phyloP scores from a whole-genome alignment of 228 moss, liverwort and hornwort genomes.

The Sphagnum fallax region DNA sequence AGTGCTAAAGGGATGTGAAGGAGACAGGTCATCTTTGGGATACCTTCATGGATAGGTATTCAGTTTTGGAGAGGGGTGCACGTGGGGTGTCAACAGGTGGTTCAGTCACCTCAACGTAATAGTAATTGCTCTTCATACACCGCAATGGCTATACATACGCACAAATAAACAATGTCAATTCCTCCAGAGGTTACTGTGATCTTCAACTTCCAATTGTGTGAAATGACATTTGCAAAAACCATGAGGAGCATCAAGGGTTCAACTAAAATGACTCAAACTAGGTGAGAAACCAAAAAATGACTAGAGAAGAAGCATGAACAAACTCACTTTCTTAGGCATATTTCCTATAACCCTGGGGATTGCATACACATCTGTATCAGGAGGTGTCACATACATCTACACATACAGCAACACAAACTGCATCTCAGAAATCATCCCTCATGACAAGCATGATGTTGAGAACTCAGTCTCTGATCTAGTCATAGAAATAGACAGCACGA shows the following conservation, averaged over 20 bases:
- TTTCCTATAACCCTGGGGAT: conserved; percentile 76
- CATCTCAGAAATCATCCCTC: not conserved
- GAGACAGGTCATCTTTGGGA: not conserved
- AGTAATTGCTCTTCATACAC: conserved; percentile 71
- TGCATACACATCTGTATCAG: conserved; percentile 91
- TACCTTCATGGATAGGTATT: conserved; percentile 83
- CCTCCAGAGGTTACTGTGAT: not conserved
- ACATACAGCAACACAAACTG: conserved; percentile 10
- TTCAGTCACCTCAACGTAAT: conserved; percentile 73
- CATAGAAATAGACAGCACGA: not conserved
- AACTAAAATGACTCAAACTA: too few species aligned
- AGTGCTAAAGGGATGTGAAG: too few species aligned
- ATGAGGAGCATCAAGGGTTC: too few species aligned
- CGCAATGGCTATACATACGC: conserved; percentile 62
- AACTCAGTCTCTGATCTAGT: not conserved
- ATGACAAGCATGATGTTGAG: not conserved
- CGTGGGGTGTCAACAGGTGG: conserved; percentile 91
- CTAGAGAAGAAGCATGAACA: not conserved
- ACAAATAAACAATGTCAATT: not conserved
- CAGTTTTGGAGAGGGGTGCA: conserved; percentile 78
- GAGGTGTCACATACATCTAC: conserved; percentile 95
- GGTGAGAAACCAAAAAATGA: too few species aligned
- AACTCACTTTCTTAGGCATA: conserved; percentile 74
- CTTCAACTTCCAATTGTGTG: too few species aligned
- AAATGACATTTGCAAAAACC: too few species aligned